Conservation (phyloP, 306 rosid genomes). For the Styphnolobium japonicum region DNA sequence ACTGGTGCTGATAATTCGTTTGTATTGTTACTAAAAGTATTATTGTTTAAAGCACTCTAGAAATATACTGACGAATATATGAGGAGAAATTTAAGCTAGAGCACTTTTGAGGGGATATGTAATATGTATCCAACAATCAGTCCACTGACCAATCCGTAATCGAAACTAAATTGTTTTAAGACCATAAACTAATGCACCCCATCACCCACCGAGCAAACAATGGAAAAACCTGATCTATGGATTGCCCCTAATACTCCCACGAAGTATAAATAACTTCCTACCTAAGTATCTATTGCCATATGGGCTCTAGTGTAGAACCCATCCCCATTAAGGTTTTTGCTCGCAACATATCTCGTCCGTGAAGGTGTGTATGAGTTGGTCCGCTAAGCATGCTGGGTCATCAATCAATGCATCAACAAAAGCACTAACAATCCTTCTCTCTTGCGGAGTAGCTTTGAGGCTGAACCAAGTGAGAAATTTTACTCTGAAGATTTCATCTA, state of each 20-base stretch:
- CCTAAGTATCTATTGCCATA: constrained; percentile 36
- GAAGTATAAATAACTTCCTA: constrained; percentile 1
- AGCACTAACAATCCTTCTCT: constrained; percentile 83
- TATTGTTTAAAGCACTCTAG: background rate
- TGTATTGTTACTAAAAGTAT: background rate
- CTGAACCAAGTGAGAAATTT: constrained; percentile 96
- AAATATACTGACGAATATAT: background rate
- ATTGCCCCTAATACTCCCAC: constrained; percentile 24
- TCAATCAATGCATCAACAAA: constrained; percentile 74
- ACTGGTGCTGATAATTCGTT: background rate
- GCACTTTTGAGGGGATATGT: background rate
- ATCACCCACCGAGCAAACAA: background rate
- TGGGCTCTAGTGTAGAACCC: constrained; percentile 29
- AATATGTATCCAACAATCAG: constrained; percentile 25
- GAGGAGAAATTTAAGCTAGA: background rate
- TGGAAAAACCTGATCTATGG: constrained; percentile 24
- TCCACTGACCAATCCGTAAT: background rate
- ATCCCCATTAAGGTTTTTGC: constrained; percentile 38
- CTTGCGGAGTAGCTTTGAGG: constrained; percentile 72
- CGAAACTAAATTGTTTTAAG: constrained; percentile 11
- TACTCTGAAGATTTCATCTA: constrained; percentile 69
- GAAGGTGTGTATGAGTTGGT: constrained; percentile 80
- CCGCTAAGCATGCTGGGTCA: constrained; percentile 87
- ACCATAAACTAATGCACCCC: background rate
- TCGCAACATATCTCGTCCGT: constrained; percentile 62